A percentile compares a stretch with the other conserved stretches of the same genome.
Evolutionary conservation across 345 rosid genomes (phyloP).

Genomic region (Linum tenue): DNA sequence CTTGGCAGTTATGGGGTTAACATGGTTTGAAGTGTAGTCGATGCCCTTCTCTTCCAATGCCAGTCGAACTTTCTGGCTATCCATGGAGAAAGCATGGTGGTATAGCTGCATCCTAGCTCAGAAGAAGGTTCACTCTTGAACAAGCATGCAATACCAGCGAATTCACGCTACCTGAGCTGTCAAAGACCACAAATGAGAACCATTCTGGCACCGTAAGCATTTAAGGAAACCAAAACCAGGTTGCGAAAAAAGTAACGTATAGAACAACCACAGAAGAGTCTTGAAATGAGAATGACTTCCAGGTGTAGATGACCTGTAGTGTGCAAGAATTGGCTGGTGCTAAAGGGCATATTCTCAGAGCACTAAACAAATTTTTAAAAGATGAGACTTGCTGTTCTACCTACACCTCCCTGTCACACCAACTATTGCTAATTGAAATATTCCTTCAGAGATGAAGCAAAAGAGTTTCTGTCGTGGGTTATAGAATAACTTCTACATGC

Average conservation of each 20-base stretch:
- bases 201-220: background rate
- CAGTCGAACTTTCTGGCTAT: conserved; percentile 80
- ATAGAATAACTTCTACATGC: background rate
- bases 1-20: conserved; percentile 70
- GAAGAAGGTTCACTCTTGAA: background rate
- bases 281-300: background rate
- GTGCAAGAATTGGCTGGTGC: background rate
- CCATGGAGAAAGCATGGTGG: conserved; percentile 81
- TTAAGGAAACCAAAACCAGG: background rate
- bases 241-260: background rate
- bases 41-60: conserved; percentile 87
- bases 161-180: background rate
- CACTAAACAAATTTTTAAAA: background rate
- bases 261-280: background rate
- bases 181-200: background rate
- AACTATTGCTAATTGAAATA: background rate
- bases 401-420: background rate
- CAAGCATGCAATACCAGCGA: background rate
- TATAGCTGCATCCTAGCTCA: conserved; percentile 60
- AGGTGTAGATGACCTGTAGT: background rate
- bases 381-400: background rate
- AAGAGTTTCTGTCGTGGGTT: background rate
- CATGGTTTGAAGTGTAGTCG: conserved; percentile 87
- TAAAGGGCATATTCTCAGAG: background rate
- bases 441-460: background rate